These are phyloP conservation scores for Aspergillus avenaceus DNA, from an alignment of 495 filamentous ascomycete species.

Conservation along the genomic window DNA sequence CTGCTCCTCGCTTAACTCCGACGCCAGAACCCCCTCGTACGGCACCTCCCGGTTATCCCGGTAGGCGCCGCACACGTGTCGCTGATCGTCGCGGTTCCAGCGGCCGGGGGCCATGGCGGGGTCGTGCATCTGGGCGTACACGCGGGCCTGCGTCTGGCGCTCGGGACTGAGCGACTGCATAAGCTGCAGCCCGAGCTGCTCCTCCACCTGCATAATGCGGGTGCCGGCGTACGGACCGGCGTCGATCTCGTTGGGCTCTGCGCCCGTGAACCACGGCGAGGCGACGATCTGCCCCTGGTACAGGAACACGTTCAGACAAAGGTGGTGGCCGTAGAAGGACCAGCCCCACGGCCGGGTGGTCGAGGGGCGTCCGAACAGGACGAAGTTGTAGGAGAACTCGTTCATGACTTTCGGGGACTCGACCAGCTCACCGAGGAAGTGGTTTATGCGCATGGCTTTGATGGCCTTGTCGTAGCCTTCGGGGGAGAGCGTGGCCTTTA, in stretches of 20 bases:
- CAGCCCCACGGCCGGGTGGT: slow-evolving; percentile 60
- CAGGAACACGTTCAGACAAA: slow-evolving; percentile 66
- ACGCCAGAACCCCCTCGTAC: slow-evolving; percentile 59
- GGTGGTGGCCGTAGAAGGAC: slow-evolving; percentile 73
- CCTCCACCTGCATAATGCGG: slow-evolving; percentile 61
- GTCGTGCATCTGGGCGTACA: slow-evolving; percentile 54
- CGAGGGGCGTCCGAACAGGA: slow-evolving; percentile 55
- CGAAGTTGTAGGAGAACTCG: slow-evolving; percentile 72
- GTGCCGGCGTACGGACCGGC: slow-evolving; percentile 56
- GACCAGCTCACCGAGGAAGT: slow-evolving; percentile 69
- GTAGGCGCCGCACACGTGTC: slow-evolving; percentile 70
- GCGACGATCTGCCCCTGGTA: slow-evolving; percentile 56
- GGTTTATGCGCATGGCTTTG: slow-evolving; percentile 70
- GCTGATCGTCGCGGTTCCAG: slow-evolving; percentile 72
- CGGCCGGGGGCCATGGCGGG: slow-evolving; percentile 60
- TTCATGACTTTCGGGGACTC: slow-evolving; percentile 60
- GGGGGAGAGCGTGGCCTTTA: slow-evolving; percentile 55
- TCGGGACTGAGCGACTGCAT: slow-evolving; percentile 59
- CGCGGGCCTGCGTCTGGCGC: slow-evolving; percentile 47
- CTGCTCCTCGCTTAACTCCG: slow-evolving; percentile 40
- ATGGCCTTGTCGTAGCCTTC: slow-evolving; percentile 69
- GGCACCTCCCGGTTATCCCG: slow-evolving; percentile 72
- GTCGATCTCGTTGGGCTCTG: slow-evolving; percentile 73
- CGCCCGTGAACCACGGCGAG: slow-evolving; percentile 70
- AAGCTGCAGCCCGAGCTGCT: slow-evolving; percentile 54